Conservation (phyloP, 1,284 basidiomycete species). For the Boletus coffeatus region DNA sequence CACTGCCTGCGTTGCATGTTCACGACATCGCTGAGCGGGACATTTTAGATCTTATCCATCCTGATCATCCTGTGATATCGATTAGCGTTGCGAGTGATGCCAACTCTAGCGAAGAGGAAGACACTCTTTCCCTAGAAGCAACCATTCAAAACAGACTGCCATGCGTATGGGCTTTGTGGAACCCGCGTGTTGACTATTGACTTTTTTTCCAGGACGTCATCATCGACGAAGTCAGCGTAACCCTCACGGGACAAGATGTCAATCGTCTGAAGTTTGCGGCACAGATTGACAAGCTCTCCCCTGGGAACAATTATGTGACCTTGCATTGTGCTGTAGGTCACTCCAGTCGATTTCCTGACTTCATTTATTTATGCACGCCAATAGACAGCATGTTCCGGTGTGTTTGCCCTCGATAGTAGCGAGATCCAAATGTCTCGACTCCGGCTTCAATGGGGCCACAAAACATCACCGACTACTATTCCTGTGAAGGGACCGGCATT, state of each 20-base stretch:
- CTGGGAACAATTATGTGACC: conserved; percentile 51
- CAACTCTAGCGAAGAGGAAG: conserved; percentile 47
- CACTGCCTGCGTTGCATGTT: neutral
- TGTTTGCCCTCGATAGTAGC: conserved; percentile 53
- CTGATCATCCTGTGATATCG: conserved; percentile 63
- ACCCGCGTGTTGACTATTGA: conserved; percentile 10
- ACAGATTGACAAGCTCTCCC: conserved; percentile 34
- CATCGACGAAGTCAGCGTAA: conserved; percentile 46
- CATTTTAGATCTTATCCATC: conserved; percentile 52
- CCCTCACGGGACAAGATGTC: conserved; percentile 50
- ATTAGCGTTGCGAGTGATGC: conserved; percentile 44
- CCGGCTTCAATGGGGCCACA: conserved; percentile 52
- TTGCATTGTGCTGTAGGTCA: conserved; percentile 65
- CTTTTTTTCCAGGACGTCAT: conserved; percentile 37
- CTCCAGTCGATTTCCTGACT: neutral
- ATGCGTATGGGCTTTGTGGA: conserved; percentile 44
- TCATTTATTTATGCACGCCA: neutral
- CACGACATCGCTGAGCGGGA: conserved; percentile 10
- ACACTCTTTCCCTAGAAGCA: conserved; percentile 59
- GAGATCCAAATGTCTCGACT: conserved; percentile 56
- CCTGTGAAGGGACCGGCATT: conserved; percentile 33
- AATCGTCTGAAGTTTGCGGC: conserved; percentile 48
- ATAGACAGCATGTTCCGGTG: conserved; percentile 62
- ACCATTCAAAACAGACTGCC: conserved; percentile 61
- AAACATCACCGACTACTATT: conserved; percentile 24